A percentile compares a stretch with the other conserved stretches of the same genome.
These are phyloP conservation scores for Cornus controversa DNA, from an alignment of 148 eudicot genomes.

Conservation along the genomic window DNA sequence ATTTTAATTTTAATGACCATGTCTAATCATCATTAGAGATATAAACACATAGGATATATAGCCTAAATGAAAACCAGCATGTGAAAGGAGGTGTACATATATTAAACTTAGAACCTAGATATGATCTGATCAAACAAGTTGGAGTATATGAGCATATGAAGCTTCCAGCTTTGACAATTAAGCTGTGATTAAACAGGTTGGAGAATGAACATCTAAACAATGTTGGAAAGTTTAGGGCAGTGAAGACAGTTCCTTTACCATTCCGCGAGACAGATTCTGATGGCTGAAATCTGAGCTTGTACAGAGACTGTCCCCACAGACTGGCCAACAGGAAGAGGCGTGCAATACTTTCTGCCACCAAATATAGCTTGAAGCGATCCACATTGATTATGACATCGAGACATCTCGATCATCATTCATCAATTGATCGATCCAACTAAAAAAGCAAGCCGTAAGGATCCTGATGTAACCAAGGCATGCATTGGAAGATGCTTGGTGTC, in stretches of 20 bases:
- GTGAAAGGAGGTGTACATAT: background rate
- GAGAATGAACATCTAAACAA: constrained; percentile 94
- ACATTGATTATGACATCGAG: background rate
- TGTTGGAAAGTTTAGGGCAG: constrained; percentile 84
- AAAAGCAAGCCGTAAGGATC: background rate
- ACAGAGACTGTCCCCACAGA: too few species aligned
- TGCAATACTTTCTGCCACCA: background rate
- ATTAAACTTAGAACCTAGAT: background rate
- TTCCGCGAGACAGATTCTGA: constrained; percentile 73
- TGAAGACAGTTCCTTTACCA: constrained; percentile 83
- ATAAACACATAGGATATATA: too few species aligned
- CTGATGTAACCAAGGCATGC: background rate
- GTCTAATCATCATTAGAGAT: too few species aligned
- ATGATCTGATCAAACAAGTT: constrained; percentile 32
- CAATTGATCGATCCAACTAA: too few species aligned
- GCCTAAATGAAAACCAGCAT: background rate
- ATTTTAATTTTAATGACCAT: too few species aligned
- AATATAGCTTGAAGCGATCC: background rate
- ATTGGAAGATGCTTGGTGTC: too few species aligned
- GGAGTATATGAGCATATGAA: constrained; percentile 30
- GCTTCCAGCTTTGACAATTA: too few species aligned
- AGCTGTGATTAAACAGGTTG: constrained; percentile 38
- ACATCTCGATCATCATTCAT: background rate
- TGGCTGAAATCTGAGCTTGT: constrained; percentile 30
- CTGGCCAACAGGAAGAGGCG: background rate